Conservation (phyloP, 257 asterid genomes). For the Scutellaria barbata region DNA sequence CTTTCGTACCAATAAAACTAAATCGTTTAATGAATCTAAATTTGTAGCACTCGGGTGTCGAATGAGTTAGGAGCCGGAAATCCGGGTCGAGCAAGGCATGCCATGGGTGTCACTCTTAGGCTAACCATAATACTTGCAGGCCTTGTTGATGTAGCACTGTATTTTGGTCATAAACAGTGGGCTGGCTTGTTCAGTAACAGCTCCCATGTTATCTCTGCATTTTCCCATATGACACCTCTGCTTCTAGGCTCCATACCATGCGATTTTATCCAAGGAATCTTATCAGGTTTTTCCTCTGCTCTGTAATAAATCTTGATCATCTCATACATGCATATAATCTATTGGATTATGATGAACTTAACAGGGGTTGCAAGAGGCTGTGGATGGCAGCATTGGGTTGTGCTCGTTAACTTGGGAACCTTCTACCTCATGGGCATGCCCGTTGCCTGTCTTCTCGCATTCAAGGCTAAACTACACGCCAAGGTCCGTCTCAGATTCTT, state of each 20-base stretch:
- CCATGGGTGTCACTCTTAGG: constrained; percentile 63
- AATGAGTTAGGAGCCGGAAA: constrained; percentile 81
- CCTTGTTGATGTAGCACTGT: constrained; percentile 46
- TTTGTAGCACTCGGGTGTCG: constrained; percentile 81
- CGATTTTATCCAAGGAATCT: constrained; percentile 68
- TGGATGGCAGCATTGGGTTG: constrained; percentile 71
- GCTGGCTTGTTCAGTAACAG: constrained; percentile 66
- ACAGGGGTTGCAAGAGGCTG: constrained; percentile 86
- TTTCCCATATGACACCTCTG: constrained; percentile 61
- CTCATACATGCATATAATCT: neutral
- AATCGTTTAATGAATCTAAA: neutral
- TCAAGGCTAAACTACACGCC: constrained; percentile 53
- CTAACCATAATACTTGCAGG: constrained; percentile 50
- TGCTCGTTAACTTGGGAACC: constrained; percentile 55
- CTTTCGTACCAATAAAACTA: neutral
- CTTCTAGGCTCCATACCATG: constrained; percentile 54
- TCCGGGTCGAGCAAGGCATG: constrained; percentile 59
- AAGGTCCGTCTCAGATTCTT: constrained; percentile 55
- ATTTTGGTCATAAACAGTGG: constrained; percentile 62
- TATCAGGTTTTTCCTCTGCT: constrained; percentile 54
- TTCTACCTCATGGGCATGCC: constrained; percentile 72
- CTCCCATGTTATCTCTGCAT: constrained; percentile 47
- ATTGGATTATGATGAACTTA: neutral
- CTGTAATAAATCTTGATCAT: neutral
- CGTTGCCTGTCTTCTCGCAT: constrained; percentile 55